These are phyloP conservation scores for Microdochium trichocladiopsis DNA, from an alignment of 2,329 filamentous ascomycete species.

Conservation along the genomic window DNA sequence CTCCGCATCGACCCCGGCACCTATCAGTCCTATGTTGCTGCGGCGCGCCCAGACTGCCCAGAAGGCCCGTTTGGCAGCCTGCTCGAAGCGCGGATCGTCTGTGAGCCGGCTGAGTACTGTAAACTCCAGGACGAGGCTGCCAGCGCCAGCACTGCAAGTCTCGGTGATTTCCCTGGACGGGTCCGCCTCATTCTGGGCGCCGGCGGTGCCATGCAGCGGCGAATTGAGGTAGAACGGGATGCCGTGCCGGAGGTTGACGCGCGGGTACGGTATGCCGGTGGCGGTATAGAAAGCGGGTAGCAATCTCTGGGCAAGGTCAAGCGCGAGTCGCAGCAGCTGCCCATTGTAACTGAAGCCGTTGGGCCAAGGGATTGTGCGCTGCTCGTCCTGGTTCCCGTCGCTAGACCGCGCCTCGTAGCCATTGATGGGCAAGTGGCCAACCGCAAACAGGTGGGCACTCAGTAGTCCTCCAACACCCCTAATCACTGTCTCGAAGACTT, in stretches of 20 bases:
- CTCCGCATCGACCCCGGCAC: constrained; percentile 87
- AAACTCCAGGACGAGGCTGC: constrained; percentile 89
- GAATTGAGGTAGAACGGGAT: constrained; percentile 91
- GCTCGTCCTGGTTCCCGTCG: constrained; percentile 34
- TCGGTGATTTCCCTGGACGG: constrained; percentile 71
- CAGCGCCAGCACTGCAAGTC: constrained; percentile 95
- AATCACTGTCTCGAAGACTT: constrained; percentile 98
- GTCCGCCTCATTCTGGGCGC: constrained; percentile 22
- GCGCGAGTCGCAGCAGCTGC: constrained; percentile 81
- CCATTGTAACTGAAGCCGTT: constrained; percentile 80
- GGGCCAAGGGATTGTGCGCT: constrained; percentile 59
- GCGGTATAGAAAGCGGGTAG: constrained; percentile 87
- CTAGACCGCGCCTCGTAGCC: constrained; percentile 56
- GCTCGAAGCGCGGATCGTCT: constrained; percentile 81
- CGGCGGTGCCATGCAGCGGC: constrained; percentile 57
- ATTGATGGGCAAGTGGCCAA: constrained; percentile 80
- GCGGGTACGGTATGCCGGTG: constrained; percentile 88
- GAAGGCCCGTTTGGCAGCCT: constrained; percentile 83
- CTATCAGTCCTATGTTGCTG: constrained; percentile 80
- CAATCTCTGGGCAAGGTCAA: constrained; percentile 76
- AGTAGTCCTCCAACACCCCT: constrained; percentile 84
- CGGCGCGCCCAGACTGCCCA: constrained; percentile 93
- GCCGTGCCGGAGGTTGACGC: constrained; percentile 84
- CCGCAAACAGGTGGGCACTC: constrained; percentile 88
- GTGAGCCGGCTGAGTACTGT: constrained; percentile 84